Evolutionary conservation across 345 rosid species (phyloP).

Genomic region (Heritiera littoralis): DNA sequence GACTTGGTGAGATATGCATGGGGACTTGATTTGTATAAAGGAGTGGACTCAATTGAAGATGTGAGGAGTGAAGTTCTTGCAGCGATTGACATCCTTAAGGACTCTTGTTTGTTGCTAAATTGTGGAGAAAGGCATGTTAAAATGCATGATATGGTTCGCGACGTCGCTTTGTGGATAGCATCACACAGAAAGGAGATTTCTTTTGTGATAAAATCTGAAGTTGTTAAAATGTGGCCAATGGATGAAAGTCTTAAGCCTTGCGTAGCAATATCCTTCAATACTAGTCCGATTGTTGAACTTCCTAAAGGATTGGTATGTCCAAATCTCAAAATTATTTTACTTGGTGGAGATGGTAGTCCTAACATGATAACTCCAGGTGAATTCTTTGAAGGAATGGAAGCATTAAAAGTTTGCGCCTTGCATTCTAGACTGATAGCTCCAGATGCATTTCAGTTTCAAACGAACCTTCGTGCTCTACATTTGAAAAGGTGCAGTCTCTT

Average conservation of each 20-base stretch:
- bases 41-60: background rate
- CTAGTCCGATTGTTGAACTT: background rate
- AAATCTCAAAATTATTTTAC: no score
- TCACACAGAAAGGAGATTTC: background rate
- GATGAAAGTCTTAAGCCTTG: background rate
- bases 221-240: background rate
- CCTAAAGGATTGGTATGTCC: background rate
- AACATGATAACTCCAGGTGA: no score
- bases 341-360: no score
- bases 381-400: no score
- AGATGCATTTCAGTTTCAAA: background rate
- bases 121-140: background rate
- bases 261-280: background rate
- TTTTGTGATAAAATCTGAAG: background rate
- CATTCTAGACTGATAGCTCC: background rate
- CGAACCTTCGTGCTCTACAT: background rate
- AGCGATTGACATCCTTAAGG: no score
- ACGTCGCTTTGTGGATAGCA: background rate
- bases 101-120: background rate
- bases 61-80: no score
- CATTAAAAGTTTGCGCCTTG: background rate
- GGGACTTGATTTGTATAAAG: background rate
- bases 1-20: conserved; percentile 9
- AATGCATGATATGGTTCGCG: background rate
- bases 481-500: background rate